A percentile compares a stretch with the other conserved stretches of the same genome.
phyloP scores from a whole-genome alignment of 1,284 basidiomycete species.

The Trametes hirsuta region DNA sequence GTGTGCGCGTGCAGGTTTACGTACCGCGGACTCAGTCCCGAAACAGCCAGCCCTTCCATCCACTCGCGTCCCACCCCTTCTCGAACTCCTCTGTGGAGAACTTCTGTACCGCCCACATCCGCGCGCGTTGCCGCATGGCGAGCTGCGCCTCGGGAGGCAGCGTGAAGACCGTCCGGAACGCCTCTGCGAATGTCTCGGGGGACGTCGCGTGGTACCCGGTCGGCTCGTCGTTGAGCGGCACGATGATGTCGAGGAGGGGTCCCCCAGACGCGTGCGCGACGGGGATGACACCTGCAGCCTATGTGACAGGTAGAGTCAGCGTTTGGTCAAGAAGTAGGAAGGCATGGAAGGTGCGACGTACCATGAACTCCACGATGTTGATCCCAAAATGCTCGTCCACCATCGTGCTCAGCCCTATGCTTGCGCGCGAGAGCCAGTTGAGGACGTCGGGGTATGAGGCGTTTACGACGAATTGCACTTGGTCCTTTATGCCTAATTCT shows the following conservation, averaged over 20 bases:
- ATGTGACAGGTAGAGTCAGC: neutral
- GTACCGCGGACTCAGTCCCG: conserved; percentile 10
- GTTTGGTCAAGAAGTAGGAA: neutral
- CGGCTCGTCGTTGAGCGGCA: conserved; percentile 69
- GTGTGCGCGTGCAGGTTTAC: neutral
- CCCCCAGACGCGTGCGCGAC: conserved; percentile 94
- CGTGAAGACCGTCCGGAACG: conserved; percentile 68
- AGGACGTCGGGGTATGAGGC: conserved; percentile 79
- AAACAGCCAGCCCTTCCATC: conserved; percentile 52
- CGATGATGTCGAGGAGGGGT: conserved; percentile 89
- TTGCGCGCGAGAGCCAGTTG: conserved; percentile 69
- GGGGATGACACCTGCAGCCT: conserved; percentile 95
- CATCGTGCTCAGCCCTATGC: conserved; percentile 95
- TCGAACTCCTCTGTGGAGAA: conserved; percentile 84
- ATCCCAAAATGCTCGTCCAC: conserved; percentile 99
- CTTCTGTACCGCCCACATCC: conserved; percentile 67
- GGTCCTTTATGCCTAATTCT: conserved; percentile 67
- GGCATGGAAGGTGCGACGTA: conserved; percentile 38
- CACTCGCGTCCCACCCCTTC: conserved; percentile 68
- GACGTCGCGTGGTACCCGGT: conserved; percentile 87
- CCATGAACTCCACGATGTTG: conserved; percentile 98
- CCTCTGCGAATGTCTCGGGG: conserved; percentile 70
- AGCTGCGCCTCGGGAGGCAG: conserved; percentile 59
- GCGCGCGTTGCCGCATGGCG: conserved; percentile 69
- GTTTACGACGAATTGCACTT: conserved; percentile 84